Conservation (phyloP, 192 early-diverging fungal species). For the Thamnidium elegans region DNA sequence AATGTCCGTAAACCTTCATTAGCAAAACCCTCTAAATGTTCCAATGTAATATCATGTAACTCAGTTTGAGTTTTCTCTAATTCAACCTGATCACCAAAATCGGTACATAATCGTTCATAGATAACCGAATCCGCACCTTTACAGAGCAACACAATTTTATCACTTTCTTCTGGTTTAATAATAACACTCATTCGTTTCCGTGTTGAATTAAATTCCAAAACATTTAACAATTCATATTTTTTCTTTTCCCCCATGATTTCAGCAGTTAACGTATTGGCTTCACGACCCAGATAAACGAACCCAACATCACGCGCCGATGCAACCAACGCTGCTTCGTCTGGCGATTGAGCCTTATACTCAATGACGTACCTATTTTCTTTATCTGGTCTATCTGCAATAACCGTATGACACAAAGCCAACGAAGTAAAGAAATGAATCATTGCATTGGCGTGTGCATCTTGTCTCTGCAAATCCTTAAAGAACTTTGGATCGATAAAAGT, state of each 20-base stretch:
- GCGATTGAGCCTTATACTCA: constrained; percentile 89
- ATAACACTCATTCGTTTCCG: constrained; percentile 97
- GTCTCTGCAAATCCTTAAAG: constrained; percentile 55
- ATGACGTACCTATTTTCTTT: constrained; percentile 45
- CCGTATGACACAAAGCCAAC: constrained; percentile 87
- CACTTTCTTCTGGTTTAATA: constrained; percentile 62
- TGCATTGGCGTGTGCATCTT: constrained; percentile 51
- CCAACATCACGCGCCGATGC: constrained; percentile 82
- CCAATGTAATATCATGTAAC: constrained; percentile 63
- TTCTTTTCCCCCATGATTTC: constrained; percentile 74
- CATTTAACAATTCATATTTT: constrained; percentile 63
- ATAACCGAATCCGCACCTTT: constrained; percentile 97
- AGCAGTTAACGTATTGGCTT: constrained; percentile 62
- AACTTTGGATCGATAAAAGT: constrained; percentile 71
- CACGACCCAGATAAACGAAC: constrained; percentile 77
- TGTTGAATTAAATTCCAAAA: constrained; percentile 89
- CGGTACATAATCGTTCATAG: constrained; percentile 63
- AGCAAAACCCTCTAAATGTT: constrained; percentile 85
- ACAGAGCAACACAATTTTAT: constrained; percentile 72
- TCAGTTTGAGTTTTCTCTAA: constrained; percentile 57
- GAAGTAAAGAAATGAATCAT: constrained; percentile 81
- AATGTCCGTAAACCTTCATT: constrained; percentile 85
- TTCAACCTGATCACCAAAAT: constrained; percentile 33
- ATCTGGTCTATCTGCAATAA: constrained; percentile 65
- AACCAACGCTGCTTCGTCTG: constrained; percentile 94